phyloP scores from a whole-genome alignment of 768 basidiomycete species.

The Agaricus blazei region DNA sequence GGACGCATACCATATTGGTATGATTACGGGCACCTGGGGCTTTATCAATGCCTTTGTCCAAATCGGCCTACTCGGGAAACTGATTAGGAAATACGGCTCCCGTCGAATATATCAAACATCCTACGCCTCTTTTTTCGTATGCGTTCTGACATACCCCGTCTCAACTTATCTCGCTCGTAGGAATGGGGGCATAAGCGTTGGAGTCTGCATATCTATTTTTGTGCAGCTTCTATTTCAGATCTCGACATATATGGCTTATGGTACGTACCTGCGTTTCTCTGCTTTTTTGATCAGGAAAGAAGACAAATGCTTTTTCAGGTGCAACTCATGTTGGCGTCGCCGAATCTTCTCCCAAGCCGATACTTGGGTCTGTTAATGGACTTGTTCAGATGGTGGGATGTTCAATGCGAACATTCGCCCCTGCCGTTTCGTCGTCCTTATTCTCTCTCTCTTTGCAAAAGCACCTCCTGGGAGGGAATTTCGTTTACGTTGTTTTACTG shows the following conservation, averaged over 20 bases:
- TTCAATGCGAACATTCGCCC: constrained; percentile 45
- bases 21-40: constrained; percentile 45
- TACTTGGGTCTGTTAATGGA: constrained; percentile 51
- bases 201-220: constrained; percentile 24
- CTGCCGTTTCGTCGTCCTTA: constrained; percentile 48
- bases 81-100: constrained; percentile 50
- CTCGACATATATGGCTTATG: constrained; percentile 27
- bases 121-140: constrained; percentile 19
- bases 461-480: constrained; percentile 39
- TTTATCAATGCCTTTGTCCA: constrained; percentile 47
- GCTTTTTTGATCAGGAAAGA: not conserved
- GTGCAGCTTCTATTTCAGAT: constrained; percentile 27
- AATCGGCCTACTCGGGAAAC: constrained; percentile 42
- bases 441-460: constrained; percentile 47
- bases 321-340: constrained; percentile 40
- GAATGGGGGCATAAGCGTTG: constrained; percentile 27
- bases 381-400: constrained; percentile 50
- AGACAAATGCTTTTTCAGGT: constrained; percentile 26
- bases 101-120: constrained; percentile 41
- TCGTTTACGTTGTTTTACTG: constrained; percentile 34
- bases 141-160: constrained; percentile 28
- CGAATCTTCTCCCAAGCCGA: constrained; percentile 31
- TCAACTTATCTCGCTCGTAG: constrained; percentile 27
- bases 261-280: constrained; percentile 20
- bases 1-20: constrained; percentile 55